phyloP scores from a whole-genome alignment of 768 basidiomycete genomes.

The Termitomyces eurrhizus region DNA sequence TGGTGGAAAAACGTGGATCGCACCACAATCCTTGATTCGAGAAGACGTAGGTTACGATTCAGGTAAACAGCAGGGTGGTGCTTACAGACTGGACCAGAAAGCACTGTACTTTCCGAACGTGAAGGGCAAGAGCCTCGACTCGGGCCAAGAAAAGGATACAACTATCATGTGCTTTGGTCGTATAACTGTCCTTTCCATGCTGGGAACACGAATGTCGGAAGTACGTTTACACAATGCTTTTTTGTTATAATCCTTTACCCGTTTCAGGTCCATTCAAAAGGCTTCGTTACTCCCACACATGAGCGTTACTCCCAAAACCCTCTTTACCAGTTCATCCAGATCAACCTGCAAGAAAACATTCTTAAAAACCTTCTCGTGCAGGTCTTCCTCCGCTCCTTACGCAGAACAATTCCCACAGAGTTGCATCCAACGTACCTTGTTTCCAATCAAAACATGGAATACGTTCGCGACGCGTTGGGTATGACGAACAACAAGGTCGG shows the following conservation, averaged over 20 bases:
- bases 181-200: slow-evolving; percentile 76
- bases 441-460: slow-evolving; percentile 82
- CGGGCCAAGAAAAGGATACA: slow-evolving; percentile 59
- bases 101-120: slow-evolving; percentile 91
- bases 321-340: slow-evolving; percentile 70
- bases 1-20: slow-evolving; percentile 95
- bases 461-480: slow-evolving; percentile 78
- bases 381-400: slow-evolving; percentile 75
- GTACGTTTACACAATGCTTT: slow-evolving; percentile 31
- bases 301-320: slow-evolving; percentile 49
- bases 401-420: slow-evolving; percentile 56
- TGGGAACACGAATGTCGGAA: slow-evolving; percentile 87
- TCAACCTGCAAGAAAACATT: slow-evolving; percentile 93
- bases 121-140: slow-evolving; percentile 61
- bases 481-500: slow-evolving; percentile 90
- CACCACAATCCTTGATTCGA: slow-evolving; percentile 82
- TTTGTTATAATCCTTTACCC: background rate
- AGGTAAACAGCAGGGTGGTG: background rate
- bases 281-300: slow-evolving; percentile 61
- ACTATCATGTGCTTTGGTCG: slow-evolving; percentile 73
- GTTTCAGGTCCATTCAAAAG: slow-evolving; percentile 71
- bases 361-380: slow-evolving; percentile 89
- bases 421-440: slow-evolving; percentile 73
- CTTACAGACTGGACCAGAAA: slow-evolving; percentile 52
- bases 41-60: slow-evolving; percentile 66